Base-by-base conservation (phyloP, 169 alveolate species). In the Plasmodium berghei region DNA sequence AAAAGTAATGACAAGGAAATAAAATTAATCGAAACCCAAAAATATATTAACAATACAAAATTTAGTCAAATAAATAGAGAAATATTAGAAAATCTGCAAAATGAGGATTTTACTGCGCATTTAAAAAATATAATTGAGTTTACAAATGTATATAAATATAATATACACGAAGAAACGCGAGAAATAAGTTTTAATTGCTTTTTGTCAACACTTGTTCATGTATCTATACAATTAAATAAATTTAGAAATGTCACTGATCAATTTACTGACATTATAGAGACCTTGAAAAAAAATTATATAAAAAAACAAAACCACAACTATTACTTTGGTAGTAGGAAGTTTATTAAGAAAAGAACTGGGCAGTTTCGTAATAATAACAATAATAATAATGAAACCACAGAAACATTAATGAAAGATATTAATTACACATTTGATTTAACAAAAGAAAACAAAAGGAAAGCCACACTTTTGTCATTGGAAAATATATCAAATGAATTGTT, bases 91-190 rank as follows among this genome's bases (percentile, higher is more conserved):
- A 45, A 12, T 12, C 0, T 5, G 18, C 26, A 9, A 14, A 16
- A 75, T 63, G 1, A 20, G 24, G 12, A 34, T 46, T 14, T 2
- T 28, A 26, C 46, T 10, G 16, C 46, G 14, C 26, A 80, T 26
- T 54, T 80, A 62, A 80, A 80, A 9, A 80, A 66, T 48, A 6
- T 66, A 20, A 42, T 56, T 26, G 28, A 20, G 5, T 61, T 66
- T 24, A 12, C 67, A 54, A 54, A 12, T 45, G 14, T 80, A 52
- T 4, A 48, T 26, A 66, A 70, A 66, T 64, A 54, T 80, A 40
- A 20, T 56, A 66, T 80, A 66, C 90, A 80, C 72, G 72, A 80
- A 34, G 90, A 80, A 58, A 80, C 58, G 6, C n/a, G 83, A 59
- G 67, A 66, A 80, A 66, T 80, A 46, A 54, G 63, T 59, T 80